These are phyloP conservation scores for Vigna mungo DNA, from an alignment of 306 rosid genomes.

Conservation along the genomic window DNA sequence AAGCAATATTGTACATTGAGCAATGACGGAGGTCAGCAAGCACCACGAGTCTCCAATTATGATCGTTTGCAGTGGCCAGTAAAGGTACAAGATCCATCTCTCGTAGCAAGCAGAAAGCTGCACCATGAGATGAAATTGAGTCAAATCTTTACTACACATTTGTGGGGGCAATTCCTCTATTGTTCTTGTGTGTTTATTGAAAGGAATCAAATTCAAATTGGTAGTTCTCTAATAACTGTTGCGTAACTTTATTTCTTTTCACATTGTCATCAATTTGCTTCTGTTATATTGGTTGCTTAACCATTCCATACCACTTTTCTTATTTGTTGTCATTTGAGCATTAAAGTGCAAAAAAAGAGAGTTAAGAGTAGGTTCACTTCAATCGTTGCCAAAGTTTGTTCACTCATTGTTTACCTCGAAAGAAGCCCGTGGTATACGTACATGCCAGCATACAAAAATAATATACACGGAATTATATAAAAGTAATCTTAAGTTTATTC, in stretches of 20 bases:
- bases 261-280: background rate
- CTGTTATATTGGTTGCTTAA: constrained; percentile 9
- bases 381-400: too few relatives aligned
- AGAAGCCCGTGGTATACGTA: background rate
- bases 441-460: background rate
- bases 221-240: background rate
- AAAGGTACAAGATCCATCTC: constrained; percentile 14
- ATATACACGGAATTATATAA: background rate
- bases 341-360: background rate
- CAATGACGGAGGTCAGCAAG: constrained; percentile 37
- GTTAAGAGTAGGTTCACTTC: background rate
- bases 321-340: constrained; percentile 14
- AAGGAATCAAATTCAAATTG: constrained; percentile 14
- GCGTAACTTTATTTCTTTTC: background rate
- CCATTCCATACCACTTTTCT: background rate
- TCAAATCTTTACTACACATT: constrained; percentile 38
- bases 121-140: constrained; percentile 38
- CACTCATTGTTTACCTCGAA: background rate
- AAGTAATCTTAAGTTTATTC: background rate
- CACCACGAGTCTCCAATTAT: constrained; percentile 20
- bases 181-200: constrained; percentile 41
- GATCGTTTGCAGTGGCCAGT: constrained; percentile 3
- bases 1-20: constrained; percentile 24
- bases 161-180: constrained; percentile 8
- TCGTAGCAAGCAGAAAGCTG: constrained; percentile 41